Conservation (phyloP, 257 asterid species). For the Verbena officinalis region DNA sequence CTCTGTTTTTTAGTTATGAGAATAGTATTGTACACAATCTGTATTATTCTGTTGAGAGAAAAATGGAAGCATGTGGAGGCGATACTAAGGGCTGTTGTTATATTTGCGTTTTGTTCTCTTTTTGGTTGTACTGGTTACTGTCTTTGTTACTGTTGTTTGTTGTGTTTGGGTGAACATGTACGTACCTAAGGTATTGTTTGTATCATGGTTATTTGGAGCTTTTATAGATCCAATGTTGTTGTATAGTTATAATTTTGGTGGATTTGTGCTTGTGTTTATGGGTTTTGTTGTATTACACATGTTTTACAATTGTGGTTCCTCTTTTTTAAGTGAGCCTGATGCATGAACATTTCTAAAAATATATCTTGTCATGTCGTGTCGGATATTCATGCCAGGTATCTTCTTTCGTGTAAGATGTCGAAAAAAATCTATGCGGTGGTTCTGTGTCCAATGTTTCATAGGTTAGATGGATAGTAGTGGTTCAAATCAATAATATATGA, state of each 20-base stretch:
- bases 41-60: background rate
- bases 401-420: too few relatives aligned
- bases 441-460: too few relatives aligned
- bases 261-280: background rate
- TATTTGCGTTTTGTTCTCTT: background rate
- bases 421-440: too few relatives aligned
- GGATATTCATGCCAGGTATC: too few relatives aligned
- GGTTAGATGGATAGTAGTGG: too few relatives aligned
- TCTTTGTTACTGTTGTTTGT: conserved; percentile 17
- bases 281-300: too few relatives aligned
- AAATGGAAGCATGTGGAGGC: conserved; percentile 3
- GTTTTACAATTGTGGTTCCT: too few relatives aligned
- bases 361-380: too few relatives aligned
- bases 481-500: too few relatives aligned
- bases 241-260: background rate
- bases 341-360: too few relatives aligned
- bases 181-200: background rate
- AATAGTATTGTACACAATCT: background rate
- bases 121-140: conserved; percentile 5
- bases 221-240: background rate
- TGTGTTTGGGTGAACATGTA: conserved; percentile 8
- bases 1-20: background rate
- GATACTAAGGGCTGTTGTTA: background rate
- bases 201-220: conserved; percentile 14
- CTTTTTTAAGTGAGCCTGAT: too few relatives aligned